phyloP scores from a whole-genome alignment of 306 rosid genomes.

The Malus fusca region DNA sequence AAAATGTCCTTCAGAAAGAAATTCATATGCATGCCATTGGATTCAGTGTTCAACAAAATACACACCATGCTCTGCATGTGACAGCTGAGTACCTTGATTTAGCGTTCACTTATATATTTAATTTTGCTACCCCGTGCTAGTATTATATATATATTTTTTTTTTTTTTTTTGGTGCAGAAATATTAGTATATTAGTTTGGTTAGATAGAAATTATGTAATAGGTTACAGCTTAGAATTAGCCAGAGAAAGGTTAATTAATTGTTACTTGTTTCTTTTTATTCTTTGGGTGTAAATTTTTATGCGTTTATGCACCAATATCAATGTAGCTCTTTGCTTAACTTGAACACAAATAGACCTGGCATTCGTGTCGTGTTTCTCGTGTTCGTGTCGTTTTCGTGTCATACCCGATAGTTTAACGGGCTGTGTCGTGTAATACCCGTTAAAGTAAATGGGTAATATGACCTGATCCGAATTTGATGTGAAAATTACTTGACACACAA shows the following conservation, averaged over 20 bases:
- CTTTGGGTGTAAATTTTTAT: background rate
- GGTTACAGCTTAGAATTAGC: conserved; percentile 13
- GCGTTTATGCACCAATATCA: conserved; percentile 17
- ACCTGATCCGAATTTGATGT: too few relatives aligned
- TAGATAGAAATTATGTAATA: background rate
- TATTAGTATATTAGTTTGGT: background rate
- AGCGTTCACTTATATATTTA: background rate
- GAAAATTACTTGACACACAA: too few relatives aligned
- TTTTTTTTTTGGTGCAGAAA: background rate
- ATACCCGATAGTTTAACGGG: too few relatives aligned
- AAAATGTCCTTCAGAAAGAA: background rate
- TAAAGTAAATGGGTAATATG: too few relatives aligned
- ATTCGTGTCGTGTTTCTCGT: too few relatives aligned
- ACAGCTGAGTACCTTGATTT: conserved; percentile 1
- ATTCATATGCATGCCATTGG: conserved; percentile 28
- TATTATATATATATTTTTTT: background rate
- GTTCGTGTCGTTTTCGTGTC: too few relatives aligned
- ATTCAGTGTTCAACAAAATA: conserved; percentile 28
- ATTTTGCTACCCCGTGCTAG: background rate
- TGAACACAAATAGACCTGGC: background rate
- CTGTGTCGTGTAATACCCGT: too few relatives aligned
- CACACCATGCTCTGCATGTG: conserved; percentile 10
- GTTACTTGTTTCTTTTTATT: background rate
- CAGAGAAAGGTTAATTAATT: background rate
- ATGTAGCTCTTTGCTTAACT: conserved; percentile 18